Base-by-base conservation (phyloP, 139 green algal genomes). In the Bryopsis sp. region DNA sequence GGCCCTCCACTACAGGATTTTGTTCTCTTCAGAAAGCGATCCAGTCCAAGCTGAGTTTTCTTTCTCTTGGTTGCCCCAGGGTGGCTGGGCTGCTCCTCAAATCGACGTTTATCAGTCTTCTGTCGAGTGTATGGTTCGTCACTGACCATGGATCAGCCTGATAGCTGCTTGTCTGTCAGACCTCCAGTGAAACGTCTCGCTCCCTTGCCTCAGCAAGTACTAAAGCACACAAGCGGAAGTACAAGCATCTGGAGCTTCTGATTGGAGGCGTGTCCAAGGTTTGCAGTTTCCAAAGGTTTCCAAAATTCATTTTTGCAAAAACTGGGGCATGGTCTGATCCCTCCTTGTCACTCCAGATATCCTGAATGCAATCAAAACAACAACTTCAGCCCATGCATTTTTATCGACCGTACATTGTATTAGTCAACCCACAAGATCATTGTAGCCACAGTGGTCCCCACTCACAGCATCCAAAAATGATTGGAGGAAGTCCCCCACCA, bases 271-370 rank as follows among this genome's bases (percentile, higher is more conserved):
- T 11, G 43, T 54, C 43, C 11, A 54, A 19, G 15, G 43, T 26
- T 19, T 26, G 43, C 15, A 54, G 43, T 26, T n/a, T n/a, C n/a
- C n/a, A n/a, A n/a, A 19, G 11, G 43, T 11, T 19, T 54, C 15
- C n/a, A 54, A 54, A 36, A 26, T 33, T 33, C 48, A 88, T 34
- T 7, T 80, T 64, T 0, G 77, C 54, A 67, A 59, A 88, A 32
- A 88, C 79, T 6, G 87, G 87, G 31, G 77, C 82, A 47, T 94
- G 87, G 67, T 94, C 87, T 28, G 71, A 84, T n/a, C 87, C 85
- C 38, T 85, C 28, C 26, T 81, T 6, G 2, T 88, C 60, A 1
- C 66, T 57, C 61, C 43, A 48, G 34, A 90, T 87, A 73, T 90
- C 84, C 74, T 66, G 67, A 3, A 2, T 28, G 48, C 1, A 48